These are phyloP conservation scores for Fusarium duplospermum DNA, from an alignment of 2,329 filamentous ascomycete genomes.

Conservation along the genomic window DNA sequence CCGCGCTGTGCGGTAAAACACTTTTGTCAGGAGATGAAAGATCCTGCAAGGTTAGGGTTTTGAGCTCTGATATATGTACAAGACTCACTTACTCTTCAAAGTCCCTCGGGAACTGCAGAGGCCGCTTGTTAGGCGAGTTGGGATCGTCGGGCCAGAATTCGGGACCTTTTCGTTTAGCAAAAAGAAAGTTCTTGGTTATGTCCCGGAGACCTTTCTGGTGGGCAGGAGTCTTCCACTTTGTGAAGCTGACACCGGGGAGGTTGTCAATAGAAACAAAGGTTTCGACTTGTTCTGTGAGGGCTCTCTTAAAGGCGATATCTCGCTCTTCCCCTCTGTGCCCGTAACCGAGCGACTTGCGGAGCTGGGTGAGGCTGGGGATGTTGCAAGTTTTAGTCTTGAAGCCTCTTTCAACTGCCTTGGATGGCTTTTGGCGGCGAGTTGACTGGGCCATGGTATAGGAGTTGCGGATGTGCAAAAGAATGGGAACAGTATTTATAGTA, in stretches of 20 bases:
- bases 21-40: constrained; percentile 16
- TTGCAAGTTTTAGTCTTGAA: constrained; percentile 14
- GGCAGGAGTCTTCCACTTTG: constrained; percentile 16
- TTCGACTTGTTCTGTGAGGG: background rate
- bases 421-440: background rate
- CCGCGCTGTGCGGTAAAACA: constrained; percentile 20
- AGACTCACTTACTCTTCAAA: constrained; percentile 2
- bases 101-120: constrained; percentile 24
- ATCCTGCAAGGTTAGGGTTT: constrained; percentile 7
- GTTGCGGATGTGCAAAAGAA: background rate
- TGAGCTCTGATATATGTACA: background rate
- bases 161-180: constrained; percentile 19
- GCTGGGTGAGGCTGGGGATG: constrained; percentile 26
- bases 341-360: constrained; percentile 35
- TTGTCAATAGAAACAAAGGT: constrained; percentile 14
- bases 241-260: constrained; percentile 3
- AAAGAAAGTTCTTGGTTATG: constrained; percentile 29
- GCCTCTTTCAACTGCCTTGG: background rate
- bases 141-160: constrained; percentile 35
- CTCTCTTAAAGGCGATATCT: constrained; percentile 36
- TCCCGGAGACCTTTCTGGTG: constrained; percentile 36
- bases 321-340: background rate
- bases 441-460: constrained; percentile 1
- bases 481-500: background rate
- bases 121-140: background rate